Conservation (phyloP, 2,329 filamentous ascomycete genomes). For the Fusarium sp. region DNA sequence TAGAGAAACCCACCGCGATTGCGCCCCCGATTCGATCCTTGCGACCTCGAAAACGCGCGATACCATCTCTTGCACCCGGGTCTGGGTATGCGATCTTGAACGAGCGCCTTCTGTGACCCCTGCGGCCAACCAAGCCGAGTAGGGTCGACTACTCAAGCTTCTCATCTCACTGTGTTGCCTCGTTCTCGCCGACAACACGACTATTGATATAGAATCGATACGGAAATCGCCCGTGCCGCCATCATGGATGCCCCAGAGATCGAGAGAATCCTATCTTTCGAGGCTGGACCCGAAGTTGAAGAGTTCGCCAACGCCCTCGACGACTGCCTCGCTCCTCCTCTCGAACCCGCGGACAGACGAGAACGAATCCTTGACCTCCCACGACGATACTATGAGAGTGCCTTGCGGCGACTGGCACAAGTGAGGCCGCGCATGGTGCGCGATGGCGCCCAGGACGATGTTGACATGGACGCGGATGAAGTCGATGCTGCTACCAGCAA, state of each 20-base stretch:
- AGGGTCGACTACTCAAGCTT: conserved; percentile 38
- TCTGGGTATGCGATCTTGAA: conserved; percentile 39
- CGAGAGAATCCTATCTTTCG: conserved; percentile 25
- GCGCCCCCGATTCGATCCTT: conserved; percentile 1
- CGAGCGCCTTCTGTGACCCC: conserved; percentile 36
- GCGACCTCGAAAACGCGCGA: conserved; percentile 20
- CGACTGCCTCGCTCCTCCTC: conserved; percentile 66
- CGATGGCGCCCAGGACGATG: conserved; percentile 53
- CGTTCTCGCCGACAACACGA: conserved; percentile 3
- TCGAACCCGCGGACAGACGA: conserved; percentile 62
- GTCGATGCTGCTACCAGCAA: conserved; percentile 48
- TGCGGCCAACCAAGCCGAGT: conserved; percentile 40
- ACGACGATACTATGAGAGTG: conserved; percentile 64
- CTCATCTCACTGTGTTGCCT: conserved; percentile 1
- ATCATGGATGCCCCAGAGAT: conserved; percentile 30
- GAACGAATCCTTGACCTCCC: conserved; percentile 71
- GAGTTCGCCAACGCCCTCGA: conserved; percentile 85
- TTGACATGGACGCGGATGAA: conserved; percentile 66
- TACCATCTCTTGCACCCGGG: conserved; percentile 3
- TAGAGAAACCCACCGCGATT: conserved; percentile 17
- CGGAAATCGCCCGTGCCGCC: not conserved
- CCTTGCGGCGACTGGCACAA: conserved; percentile 49
- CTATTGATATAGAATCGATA: not conserved
- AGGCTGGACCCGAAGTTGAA: conserved; percentile 79
- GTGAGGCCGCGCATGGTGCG: conserved; percentile 43